Evolutionary conservation across 1,284 basidiomycete genomes (phyloP), one percentile per base, ranked within the genome.

Genomic region (Rhodotorula glutinis): DNA sequence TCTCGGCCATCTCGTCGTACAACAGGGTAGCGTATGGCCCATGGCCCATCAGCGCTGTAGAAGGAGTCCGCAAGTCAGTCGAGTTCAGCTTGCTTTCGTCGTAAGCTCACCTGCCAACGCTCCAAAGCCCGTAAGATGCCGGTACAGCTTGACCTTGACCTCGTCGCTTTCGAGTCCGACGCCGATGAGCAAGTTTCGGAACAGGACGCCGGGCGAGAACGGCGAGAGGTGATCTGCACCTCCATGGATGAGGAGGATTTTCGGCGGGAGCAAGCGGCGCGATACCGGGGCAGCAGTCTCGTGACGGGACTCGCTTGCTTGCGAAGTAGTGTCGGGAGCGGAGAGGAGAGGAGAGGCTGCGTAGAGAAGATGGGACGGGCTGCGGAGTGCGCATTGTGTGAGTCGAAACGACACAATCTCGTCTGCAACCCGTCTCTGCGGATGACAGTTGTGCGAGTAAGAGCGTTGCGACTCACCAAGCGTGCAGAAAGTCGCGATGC

Each of bases 341-440:
- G 77, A 75, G 46, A 80, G 54, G 40, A 77, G 74, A 44, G 77
- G 73, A 46, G 78, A 77, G 5, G 76, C 71, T 13, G 77, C 76
- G 57, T 76, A 77, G 14, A 79, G 70, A 23, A 79, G 71, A 60
- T 79, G 79, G 0, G 76, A 76, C 1, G 79, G 79, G 27, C 78
- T 78, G 60, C 76, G 75, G n/a, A 41, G 75, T 60, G 21, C 29
- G 60, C 75, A 76, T n/a, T 10, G 10, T 43, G 10, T 23, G 44
- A 16, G 11, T 7, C 8, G 19, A 16, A n/a, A n/a, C n/a, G n/a
- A n/a, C n/a, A n/a, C n/a, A n/a, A n/a, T n/a, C n/a, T n/a, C n/a
- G n/a, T n/a, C n/a, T n/a, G n/a, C n/a, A n/a, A n/a, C n/a, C n/a
- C n/a, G n/a, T n/a, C n/a, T n/a, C n/a, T n/a, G n/a, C n/a, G n/a